Evolutionary conservation across 345 rosid genomes (phyloP).

Genomic region (Ceriops tagal): DNA sequence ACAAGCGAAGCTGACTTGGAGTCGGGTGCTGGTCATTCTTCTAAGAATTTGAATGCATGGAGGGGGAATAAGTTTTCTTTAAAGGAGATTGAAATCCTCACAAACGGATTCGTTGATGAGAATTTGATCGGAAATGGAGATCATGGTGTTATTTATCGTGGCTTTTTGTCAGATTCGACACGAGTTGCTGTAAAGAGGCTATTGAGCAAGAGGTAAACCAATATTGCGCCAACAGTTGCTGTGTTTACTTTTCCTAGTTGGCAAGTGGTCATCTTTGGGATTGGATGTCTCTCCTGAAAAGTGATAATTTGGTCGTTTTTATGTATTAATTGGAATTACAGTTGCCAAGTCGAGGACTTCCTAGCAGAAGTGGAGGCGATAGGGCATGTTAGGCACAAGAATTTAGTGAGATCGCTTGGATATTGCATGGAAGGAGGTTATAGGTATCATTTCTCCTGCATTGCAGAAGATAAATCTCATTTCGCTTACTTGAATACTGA

Average conservation of each 20-base stretch:
- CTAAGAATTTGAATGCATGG: slow-evolving; percentile 8
- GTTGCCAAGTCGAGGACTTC: slow-evolving; percentile 46
- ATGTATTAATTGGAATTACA: slow-evolving; percentile 9
- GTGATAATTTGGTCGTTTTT: neutral
- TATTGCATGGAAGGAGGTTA: slow-evolving; percentile 52
- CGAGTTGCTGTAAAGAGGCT: slow-evolving; percentile 59
- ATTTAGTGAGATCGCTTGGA: slow-evolving; percentile 60
- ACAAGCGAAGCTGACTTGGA: slow-evolving; percentile 16
- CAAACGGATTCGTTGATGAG: slow-evolving; percentile 49
- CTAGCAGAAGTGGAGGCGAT: slow-evolving; percentile 43
- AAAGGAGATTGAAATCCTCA: slow-evolving; percentile 44
- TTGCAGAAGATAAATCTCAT: neutral
- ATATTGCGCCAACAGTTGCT: neutral
- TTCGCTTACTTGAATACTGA: neutral
- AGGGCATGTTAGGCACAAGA: slow-evolving; percentile 58
- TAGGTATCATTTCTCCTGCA: slow-evolving; percentile 37
- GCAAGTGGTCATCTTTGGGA: neutral
- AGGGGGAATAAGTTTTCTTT: slow-evolving; percentile 31
- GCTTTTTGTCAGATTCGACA: slow-evolving; percentile 40
- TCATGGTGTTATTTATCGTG: slow-evolving; percentile 44
- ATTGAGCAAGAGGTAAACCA: slow-evolving; percentile 38
- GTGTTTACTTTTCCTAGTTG: neutral
- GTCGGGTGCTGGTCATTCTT: neutral
- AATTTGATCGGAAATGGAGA: slow-evolving; percentile 55
- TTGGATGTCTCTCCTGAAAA: neutral